Percentiles rank a stretch among this genome's conserved stretches.
These are phyloP conservation scores for Xylariales sp. DNA, from an alignment of 2,329 filamentous ascomycete genomes.

Conservation along the genomic window DNA sequence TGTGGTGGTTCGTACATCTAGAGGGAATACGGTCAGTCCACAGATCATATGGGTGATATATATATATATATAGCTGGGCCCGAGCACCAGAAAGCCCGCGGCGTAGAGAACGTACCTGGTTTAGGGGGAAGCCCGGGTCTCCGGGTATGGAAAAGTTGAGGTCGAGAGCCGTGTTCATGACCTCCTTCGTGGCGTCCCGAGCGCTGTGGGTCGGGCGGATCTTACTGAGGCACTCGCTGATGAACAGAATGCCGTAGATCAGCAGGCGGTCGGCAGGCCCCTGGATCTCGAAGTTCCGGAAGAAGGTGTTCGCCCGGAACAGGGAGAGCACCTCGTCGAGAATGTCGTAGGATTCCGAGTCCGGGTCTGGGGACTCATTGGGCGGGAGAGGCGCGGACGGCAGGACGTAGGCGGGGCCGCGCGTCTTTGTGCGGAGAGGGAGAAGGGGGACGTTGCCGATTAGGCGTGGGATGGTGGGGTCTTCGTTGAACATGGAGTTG, in stretches of 20 bases:
- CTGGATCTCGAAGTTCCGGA: conserved; percentile 99
- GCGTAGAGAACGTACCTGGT: conserved; percentile 70
- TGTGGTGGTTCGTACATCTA: conserved; percentile 89
- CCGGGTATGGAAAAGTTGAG: conserved; percentile 93
- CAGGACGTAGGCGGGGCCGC: conserved; percentile 93
- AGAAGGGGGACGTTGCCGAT: conserved; percentile 95
- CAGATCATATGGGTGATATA: background rate
- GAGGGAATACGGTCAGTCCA: conserved; percentile 3
- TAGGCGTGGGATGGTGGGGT: conserved; percentile 71
- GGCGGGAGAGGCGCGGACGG: conserved; percentile 69
- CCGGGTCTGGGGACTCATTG: conserved; percentile 77
- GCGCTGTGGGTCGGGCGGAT: conserved; percentile 79
- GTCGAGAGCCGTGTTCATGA: conserved; percentile 91
- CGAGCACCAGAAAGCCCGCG: too few relatives aligned
- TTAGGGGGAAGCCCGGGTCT: conserved; percentile 91
- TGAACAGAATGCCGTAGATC: conserved; percentile 95
- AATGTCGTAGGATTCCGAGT: conserved; percentile 94
- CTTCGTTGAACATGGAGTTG: conserved; percentile 95
- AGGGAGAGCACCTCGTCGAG: conserved; percentile 92
- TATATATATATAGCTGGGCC: too few relatives aligned
- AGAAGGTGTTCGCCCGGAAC: conserved; percentile 98
- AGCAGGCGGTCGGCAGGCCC: conserved; percentile 92
- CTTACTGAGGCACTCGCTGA: conserved; percentile 90
- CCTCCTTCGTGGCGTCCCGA: conserved; percentile 74
- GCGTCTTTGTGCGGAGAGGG: conserved; percentile 92